Evolutionary conservation across 139 green algal genomes (phyloP), one percentile per base, ranked within the genome.

Genomic region (Limnomonas spitsbergensis): DNA sequence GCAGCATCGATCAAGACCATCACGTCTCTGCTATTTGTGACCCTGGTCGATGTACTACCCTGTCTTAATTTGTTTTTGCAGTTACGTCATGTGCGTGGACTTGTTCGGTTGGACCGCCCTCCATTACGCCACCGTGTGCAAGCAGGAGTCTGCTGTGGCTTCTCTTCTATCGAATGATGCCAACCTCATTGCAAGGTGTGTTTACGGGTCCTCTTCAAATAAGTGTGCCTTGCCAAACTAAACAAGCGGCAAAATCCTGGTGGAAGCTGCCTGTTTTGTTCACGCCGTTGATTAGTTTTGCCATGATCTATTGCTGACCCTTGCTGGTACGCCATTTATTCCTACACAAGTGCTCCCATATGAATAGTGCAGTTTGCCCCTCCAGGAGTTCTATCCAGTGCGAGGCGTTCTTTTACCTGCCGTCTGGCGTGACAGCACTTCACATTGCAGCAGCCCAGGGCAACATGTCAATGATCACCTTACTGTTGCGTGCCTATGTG

Each of bases 401-500:
- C 72, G 24, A 1, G 38, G 71, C 72, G 7, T 75, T 56, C 7
- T 38, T 26, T 75, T 75, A 40, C n/a, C 38, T 82, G 66, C 81
- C 81, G 0, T 3, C 73, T 0, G 81, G 81, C 42, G 20, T 74
- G 32, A 81, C 77, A 14, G n/a, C 81, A n/a, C 73, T 86, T 2
- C 81, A 86, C 73, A 66, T 86, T 4, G 77, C 81, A 34, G 79
- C 76, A 14, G 37, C 53, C 1, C 35, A 76, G n/a, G 81, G 81
- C 61, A 35, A 53, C 73, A 38, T 83, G 47, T 38, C 77, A 3
- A 42, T 78, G 2, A 75, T 81, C 32, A 83, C 73, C 69, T 24
- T 73, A 40, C 47, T 86, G 68, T 77, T 86, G 20, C 32, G 66
- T 4, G 77, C 81, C 0, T 83, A 83, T 61, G 81, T 85, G 47